Evolutionary conservation across 2,329 filamentous ascomycete species (phyloP).

Genomic region (Acrocalymma vagum): DNA sequence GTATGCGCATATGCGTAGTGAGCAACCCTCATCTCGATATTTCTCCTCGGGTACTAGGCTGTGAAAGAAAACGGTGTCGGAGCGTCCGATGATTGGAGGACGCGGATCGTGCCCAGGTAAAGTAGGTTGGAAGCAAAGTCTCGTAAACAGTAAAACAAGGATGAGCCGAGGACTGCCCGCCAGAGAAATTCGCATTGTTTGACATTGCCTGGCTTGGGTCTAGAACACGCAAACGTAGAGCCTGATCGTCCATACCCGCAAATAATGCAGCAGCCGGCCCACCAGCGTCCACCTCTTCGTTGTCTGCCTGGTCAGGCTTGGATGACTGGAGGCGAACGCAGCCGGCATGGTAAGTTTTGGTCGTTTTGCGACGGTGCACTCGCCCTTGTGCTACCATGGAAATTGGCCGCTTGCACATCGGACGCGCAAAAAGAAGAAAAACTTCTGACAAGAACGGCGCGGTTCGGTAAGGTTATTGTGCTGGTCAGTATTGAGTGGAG

Average conservation of each 20-base stretch:
- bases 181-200: conserved; percentile 35
- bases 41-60: too few species aligned
- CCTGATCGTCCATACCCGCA: conserved; percentile 32
- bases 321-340: conserved; percentile 16
- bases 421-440: conserved; percentile 13
- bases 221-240: conserved; percentile 39
- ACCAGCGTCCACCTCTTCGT: conserved; percentile 20
- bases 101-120: conserved; percentile 13
- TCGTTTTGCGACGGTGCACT: conserved; percentile 3
- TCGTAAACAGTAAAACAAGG: conserved; percentile 30
- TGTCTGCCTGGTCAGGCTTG: conserved; percentile 21
- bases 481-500: conserved; percentile 18
- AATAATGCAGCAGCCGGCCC: conserved; percentile 27
- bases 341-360: conserved; percentile 8
- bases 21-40: too few species aligned
- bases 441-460: conserved; percentile 1
- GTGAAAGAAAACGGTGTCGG: too few species aligned
- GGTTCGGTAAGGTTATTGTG: not conserved
- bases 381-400: conserved; percentile 3
- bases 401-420: conserved; percentile 3
- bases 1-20: too few species aligned
- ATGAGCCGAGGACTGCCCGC: conserved; percentile 33
- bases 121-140: conserved; percentile 23
- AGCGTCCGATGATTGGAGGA: conserved; percentile 27
- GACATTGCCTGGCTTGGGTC: conserved; percentile 35